Percentiles rank a stretch among this genome's conserved stretches.
phyloP scores from a whole-genome alignment of 352 stramenopile genomes.

The Globisporangium middletonii region DNA sequence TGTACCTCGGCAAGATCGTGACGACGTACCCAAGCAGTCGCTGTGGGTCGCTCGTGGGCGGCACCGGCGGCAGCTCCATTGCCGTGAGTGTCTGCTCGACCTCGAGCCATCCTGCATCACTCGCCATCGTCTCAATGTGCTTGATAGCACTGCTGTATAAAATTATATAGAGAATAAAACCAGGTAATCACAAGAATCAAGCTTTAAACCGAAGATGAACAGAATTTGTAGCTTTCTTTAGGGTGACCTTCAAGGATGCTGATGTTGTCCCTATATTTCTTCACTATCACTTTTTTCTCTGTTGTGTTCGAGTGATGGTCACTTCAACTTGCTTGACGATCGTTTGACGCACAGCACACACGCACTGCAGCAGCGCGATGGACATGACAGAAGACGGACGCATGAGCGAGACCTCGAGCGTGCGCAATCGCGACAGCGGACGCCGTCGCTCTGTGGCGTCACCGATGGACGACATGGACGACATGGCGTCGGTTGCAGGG shows the following conservation, averaged over 20 bases:
- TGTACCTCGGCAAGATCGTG: conserved; percentile 67
- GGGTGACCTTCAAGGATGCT: too few relatives aligned
- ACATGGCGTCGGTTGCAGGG: conserved; percentile 14
- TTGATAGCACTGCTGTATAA: too few relatives aligned
- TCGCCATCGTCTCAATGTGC: background rate
- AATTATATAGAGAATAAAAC: too few relatives aligned
- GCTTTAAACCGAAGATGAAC: too few relatives aligned
- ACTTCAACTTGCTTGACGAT: too few relatives aligned
- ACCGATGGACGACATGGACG: conserved; percentile 44
- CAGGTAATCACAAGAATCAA: too few relatives aligned
- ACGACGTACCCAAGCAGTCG: conserved; percentile 71
- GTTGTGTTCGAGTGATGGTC: too few relatives aligned
- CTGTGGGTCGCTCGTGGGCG: conserved; percentile 68
- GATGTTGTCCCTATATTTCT: too few relatives aligned
- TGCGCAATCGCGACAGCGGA: conserved; percentile 28
- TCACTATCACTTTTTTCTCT: too few relatives aligned
- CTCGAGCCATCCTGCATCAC: conserved; percentile 36
- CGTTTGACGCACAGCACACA: too few relatives aligned
- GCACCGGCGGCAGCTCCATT: conserved; percentile 52
- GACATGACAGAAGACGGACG: conserved; percentile 49
- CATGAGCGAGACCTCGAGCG: conserved; percentile 77
- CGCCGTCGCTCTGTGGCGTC: conserved; percentile 18
- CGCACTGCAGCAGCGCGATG: background rate
- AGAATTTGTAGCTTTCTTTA: too few relatives aligned
- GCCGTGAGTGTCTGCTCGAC: conserved; percentile 48